phyloP scores from a whole-genome alignment of 2,329 filamentous ascomycete species.

The Trichoderma atroviride region DNA sequence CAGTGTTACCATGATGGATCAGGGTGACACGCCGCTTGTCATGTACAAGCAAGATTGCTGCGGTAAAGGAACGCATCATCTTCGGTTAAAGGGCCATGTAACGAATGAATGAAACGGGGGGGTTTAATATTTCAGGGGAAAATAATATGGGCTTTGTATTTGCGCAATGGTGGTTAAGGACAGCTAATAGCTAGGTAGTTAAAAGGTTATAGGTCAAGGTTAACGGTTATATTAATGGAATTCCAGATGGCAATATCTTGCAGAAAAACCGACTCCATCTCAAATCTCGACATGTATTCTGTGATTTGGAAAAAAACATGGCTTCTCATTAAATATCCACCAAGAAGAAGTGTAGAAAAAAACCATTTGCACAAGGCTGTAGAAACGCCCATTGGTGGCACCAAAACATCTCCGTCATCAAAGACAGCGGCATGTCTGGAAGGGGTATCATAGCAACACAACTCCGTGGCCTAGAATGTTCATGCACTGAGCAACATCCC shows the following conservation, averaged over 20 bases:
- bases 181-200: neutral
- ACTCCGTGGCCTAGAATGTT: slow-evolving; percentile 45
- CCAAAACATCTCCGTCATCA: neutral
- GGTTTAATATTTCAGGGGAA: neutral
- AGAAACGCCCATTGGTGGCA: neutral
- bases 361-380: neutral
- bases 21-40: neutral
- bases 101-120: neutral
- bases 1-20: neutral
- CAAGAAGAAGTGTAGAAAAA: neutral
- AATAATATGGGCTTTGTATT: neutral
- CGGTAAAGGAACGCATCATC: neutral
- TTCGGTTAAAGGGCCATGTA: neutral
- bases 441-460: slow-evolving; percentile 43
- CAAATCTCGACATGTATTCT: neutral
- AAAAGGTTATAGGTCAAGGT: neutral
- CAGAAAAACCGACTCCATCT: neutral
- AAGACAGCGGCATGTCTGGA: neutral
- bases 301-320: neutral
- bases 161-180: neutral
- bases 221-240: neutral
- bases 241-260: neutral
- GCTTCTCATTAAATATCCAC: neutral
- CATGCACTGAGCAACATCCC: slow-evolving; percentile 50
- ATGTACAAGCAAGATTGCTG: neutral